phyloP scores from a whole-genome alignment of 495 filamentous ascomycete genomes.

The Bombardia bombarda region DNA sequence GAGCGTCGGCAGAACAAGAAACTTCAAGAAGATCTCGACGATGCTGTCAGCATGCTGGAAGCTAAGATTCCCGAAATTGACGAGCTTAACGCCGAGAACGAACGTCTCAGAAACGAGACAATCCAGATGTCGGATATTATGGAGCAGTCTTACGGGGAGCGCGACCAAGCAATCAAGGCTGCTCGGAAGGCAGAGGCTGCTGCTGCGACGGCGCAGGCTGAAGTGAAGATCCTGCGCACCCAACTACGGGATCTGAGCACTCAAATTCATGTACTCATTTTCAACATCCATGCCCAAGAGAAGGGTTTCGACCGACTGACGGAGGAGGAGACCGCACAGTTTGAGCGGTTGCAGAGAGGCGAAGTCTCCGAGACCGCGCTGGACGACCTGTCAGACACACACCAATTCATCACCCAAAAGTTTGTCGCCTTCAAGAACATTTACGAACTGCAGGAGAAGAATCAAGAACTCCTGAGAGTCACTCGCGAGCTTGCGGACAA shows the following conservation, averaged over 20 bases:
- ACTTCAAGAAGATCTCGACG: slow-evolving; percentile 66
- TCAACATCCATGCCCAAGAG: slow-evolving; percentile 71
- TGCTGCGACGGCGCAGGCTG: slow-evolving; percentile 59
- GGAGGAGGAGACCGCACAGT: slow-evolving; percentile 51
- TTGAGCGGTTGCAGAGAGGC: slow-evolving; percentile 64
- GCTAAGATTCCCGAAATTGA: slow-evolving; percentile 61
- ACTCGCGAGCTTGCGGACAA: slow-evolving; percentile 74
- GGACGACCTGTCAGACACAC: slow-evolving; percentile 69
- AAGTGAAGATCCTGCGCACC: slow-evolving; percentile 72
- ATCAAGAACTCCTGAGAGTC: slow-evolving; percentile 70
- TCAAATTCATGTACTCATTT: slow-evolving; percentile 79
- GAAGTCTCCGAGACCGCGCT: slow-evolving; percentile 53
- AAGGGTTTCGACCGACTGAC: slow-evolving; percentile 68
- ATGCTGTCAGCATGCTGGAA: slow-evolving; percentile 64
- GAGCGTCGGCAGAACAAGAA: slow-evolving; percentile 65
- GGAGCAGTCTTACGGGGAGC: slow-evolving; percentile 52
- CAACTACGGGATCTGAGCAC: slow-evolving; percentile 85
- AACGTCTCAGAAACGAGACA: slow-evolving; percentile 62
- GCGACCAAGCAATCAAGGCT: slow-evolving; percentile 49
- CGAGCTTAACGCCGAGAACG: slow-evolving; percentile 58
- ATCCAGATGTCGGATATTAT: slow-evolving; percentile 67
- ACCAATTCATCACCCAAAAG: slow-evolving; percentile 76
- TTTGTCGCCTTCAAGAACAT: slow-evolving; percentile 78
- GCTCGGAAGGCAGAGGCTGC: slow-evolving; percentile 66
- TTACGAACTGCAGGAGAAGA: slow-evolving; percentile 80